Conservation (phyloP, 345 rosid genomes). For the Eutrema heterophyllum region DNA sequence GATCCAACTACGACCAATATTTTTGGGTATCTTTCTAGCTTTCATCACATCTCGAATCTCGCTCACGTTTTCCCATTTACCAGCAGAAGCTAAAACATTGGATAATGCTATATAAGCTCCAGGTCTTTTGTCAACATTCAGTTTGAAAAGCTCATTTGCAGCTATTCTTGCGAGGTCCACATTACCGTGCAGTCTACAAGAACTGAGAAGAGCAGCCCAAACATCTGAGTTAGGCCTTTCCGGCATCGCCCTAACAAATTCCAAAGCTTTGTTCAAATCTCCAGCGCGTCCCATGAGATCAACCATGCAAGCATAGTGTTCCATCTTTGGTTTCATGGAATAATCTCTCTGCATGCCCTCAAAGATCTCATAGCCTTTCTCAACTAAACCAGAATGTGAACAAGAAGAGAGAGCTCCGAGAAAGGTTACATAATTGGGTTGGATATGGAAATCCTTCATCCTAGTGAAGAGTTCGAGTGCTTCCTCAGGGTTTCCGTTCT, state of each 20-base stretch:
- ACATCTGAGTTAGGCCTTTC: slow-evolving; percentile 76
- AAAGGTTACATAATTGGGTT: slow-evolving; percentile 78
- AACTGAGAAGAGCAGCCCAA: slow-evolving; percentile 87
- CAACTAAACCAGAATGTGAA: slow-evolving; percentile 75
- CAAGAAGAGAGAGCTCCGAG: slow-evolving; percentile 87
- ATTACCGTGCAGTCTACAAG: slow-evolving; percentile 63
- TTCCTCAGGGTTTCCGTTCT: slow-evolving; percentile 65
- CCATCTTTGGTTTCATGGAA: slow-evolving; percentile 67
- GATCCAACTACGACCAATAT: slow-evolving; percentile 71
- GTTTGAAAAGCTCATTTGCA: slow-evolving; percentile 68
- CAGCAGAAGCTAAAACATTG: slow-evolving; percentile 76
- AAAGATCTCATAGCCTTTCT: slow-evolving; percentile 64
- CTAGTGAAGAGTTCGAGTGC: slow-evolving; percentile 62
- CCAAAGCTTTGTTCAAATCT: slow-evolving; percentile 55
- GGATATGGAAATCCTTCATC: slow-evolving; percentile 46
- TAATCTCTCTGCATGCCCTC: slow-evolving; percentile 74
- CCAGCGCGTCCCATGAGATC: slow-evolving; percentile 90
- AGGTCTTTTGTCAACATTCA: slow-evolving; percentile 60
- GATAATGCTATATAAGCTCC: slow-evolving; percentile 88
- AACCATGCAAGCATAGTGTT: slow-evolving; percentile 92
- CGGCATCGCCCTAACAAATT: slow-evolving; percentile 55
- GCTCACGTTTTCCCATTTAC: slow-evolving; percentile 69
- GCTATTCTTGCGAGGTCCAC: slow-evolving; percentile 63
- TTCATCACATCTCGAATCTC: slow-evolving; percentile 72
- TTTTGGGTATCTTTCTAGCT: slow-evolving; percentile 56